phyloP scores from a whole-genome alignment of 2,329 filamentous ascomycete genomes.

The Coniochaeta sp. region DNA sequence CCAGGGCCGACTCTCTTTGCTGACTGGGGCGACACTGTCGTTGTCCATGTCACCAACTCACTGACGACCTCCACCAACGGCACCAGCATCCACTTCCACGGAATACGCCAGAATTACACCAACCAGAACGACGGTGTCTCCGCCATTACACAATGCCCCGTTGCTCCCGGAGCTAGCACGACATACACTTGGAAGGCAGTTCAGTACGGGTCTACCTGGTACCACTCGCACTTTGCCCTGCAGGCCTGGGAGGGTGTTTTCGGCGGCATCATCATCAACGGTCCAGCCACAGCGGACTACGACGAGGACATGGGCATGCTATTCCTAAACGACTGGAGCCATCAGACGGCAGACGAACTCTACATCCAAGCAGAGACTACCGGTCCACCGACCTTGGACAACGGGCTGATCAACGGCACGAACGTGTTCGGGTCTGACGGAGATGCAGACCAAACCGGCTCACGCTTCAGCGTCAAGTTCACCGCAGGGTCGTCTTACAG shows the following conservation, averaged over 20 bases:
- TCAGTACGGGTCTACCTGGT: slow-evolving; percentile 49
- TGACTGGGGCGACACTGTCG: slow-evolving; percentile 53
- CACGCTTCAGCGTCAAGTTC: slow-evolving; percentile 17
- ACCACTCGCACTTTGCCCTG: slow-evolving; percentile 46
- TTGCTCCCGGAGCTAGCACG: slow-evolving; percentile 50
- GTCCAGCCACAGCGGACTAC: slow-evolving; percentile 44
- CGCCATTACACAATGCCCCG: slow-evolving; percentile 54
- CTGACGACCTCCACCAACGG: slow-evolving; percentile 32
- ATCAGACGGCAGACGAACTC: slow-evolving; percentile 38
- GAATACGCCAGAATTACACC: slow-evolving; percentile 38
- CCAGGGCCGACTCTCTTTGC: slow-evolving; percentile 61
- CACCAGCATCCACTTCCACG: slow-evolving; percentile 45
- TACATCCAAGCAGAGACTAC: slow-evolving; percentile 2
- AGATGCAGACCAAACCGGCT: slow-evolving; percentile 8
- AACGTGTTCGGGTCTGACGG: slow-evolving; percentile 17
- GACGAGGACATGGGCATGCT: slow-evolving; percentile 56
- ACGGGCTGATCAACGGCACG: slow-evolving; percentile 36
- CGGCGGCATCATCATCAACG: slow-evolving; percentile 55
- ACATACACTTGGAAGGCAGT: slow-evolving; percentile 45
- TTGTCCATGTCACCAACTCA: slow-evolving; percentile 59
- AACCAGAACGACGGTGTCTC: slow-evolving; percentile 46
- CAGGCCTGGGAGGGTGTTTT: slow-evolving; percentile 53
- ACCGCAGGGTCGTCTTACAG: slow-evolving; percentile 33
- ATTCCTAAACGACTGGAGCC: slow-evolving; percentile 22
- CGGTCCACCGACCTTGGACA: slow-evolving; percentile 29